Conservation (phyloP, 345 rosid species). For the Turritis glabra region DNA sequence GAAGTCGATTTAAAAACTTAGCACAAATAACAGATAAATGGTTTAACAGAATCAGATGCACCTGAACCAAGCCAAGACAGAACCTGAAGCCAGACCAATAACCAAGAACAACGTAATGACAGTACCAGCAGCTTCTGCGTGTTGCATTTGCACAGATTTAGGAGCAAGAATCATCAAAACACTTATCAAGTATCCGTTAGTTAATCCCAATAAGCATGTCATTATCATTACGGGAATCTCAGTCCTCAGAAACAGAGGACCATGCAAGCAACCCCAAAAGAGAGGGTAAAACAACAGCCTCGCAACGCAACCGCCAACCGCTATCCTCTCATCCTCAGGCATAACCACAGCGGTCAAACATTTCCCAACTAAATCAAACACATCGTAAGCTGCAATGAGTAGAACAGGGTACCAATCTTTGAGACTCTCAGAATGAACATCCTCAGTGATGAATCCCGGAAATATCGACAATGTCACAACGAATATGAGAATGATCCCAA, state of each 20-base stretch:
- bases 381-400: constrained; percentile 69
- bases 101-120: constrained; percentile 73
- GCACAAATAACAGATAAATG: constrained; percentile 11
- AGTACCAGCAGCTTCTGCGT: constrained; percentile 78
- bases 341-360: constrained; percentile 64
- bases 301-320: constrained; percentile 57
- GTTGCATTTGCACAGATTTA: constrained; percentile 64
- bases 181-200: constrained; percentile 82
- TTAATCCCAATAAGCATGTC: constrained; percentile 77
- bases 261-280: constrained; percentile 75
- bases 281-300: constrained; percentile 85
- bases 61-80: constrained; percentile 79
- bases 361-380: constrained; percentile 86
- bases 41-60: constrained; percentile 49
- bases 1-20: too few species aligned
- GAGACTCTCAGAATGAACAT: constrained; percentile 70
- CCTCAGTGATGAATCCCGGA: constrained; percentile 90
- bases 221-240: constrained; percentile 78
- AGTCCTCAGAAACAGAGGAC: constrained; percentile 66
- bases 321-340: constrained; percentile 59
- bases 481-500: constrained; percentile 65
- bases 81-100: constrained; percentile 69
- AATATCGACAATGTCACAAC: constrained; percentile 76
- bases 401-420: constrained; percentile 81
- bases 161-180: constrained; percentile 82